Evolutionary conservation across 2,329 filamentous ascomycete species (phyloP), one percentile per base, ranked within the genome.

Genomic region (Nannizziopsis barbatae): DNA sequence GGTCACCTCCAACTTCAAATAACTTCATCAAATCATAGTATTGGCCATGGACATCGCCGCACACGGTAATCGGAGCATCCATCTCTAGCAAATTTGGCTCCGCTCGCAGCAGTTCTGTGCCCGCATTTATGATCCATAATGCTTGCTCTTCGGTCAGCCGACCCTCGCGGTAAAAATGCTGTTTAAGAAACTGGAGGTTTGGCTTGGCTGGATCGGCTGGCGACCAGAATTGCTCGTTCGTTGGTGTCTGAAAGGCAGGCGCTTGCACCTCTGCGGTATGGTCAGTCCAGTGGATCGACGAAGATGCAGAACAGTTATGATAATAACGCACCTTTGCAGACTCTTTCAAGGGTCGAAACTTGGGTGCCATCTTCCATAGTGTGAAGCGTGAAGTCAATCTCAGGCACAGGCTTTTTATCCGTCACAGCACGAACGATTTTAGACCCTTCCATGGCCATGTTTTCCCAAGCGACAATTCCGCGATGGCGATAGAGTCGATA

Each of bases 21-120:
- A 98, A 77, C 75, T 98, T 98, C 92, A 98, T 98, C 64, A 98
- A 71, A 68, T 98, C 92, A 68, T 95, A 98, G 73, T 96, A 98
- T 71, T 98, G 92, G 57, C 92, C 92, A 69, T 98, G 92, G 47
- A 98, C 89, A 63, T 98, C 92, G 64, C 92, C 92, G 62, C 92
- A 98, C 44, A 98, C 92, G 8, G 92, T 98, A 64, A 98, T 98
- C 53, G 92, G 92, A 36, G 92, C 92, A 68, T 98, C 92, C 92
- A 98, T 98, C 75, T 98, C 92, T 57, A 98, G 76, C 56, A 98
- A 75, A 68, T 96, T 98, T 56, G 92, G 90, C 71, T 98, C 92
- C 53, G 83, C 76, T 62, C 83, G 84, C 60, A 98, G 75, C 44
- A 98, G 71, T 66, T 95, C 85, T 49, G 87, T 88, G 53, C 90